phyloP scores from a whole-genome alignment of 352 stramenopile genomes.

The Halophytophthora batemanensis region DNA sequence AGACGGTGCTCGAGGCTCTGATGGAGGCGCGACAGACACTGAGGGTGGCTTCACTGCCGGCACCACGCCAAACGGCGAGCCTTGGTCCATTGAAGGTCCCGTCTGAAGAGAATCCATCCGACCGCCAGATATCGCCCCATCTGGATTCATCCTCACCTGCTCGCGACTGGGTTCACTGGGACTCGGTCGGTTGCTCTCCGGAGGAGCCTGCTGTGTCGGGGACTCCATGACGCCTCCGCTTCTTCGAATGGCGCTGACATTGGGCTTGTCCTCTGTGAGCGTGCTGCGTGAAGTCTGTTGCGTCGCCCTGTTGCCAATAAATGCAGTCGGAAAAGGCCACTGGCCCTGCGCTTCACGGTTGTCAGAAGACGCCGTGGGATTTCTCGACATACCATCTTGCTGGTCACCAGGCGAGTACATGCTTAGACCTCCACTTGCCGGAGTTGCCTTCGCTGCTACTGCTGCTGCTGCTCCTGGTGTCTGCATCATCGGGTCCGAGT shows the following conservation, averaged over 20 bases:
- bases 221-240: no score
- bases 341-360: no score
- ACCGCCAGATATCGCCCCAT: background rate
- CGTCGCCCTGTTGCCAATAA: no score
- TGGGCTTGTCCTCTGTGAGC: no score
- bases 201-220: background rate
- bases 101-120: background rate
- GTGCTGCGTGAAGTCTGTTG: no score
- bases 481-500: conserved; percentile 1
- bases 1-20: conserved; percentile 13
- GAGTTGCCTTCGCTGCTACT: conserved; percentile 1
- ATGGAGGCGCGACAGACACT: conserved; percentile 2
- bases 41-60: conserved; percentile 9
- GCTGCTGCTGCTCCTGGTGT: conserved; percentile 2
- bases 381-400: no score
- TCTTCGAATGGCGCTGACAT: no score
- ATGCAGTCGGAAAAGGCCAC: no score
- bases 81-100: conserved; percentile 1
- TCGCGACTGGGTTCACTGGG: background rate
- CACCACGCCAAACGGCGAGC: conserved; percentile 10
- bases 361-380: no score
- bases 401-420: no score
- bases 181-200: background rate
- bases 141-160: background rate
- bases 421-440: no score